Evolutionary conservation across 2,329 filamentous ascomycete genomes (phyloP), one percentile per base, ranked within the genome.

Genomic region (Paecilomyces fulvus): DNA sequence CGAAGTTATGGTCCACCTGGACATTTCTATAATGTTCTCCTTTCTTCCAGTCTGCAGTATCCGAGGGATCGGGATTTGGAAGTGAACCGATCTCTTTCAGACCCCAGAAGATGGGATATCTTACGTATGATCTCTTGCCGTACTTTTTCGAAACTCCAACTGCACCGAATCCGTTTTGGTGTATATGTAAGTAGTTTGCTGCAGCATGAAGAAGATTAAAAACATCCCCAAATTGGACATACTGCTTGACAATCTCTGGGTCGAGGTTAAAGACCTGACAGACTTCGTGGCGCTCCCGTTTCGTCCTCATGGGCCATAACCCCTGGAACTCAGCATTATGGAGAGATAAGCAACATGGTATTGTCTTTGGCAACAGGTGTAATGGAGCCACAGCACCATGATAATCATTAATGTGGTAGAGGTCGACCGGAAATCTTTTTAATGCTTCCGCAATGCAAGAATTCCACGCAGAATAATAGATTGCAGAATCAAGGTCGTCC

Each of bases 321-420:
- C 83, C 83, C 67, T 85, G 83, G 65, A 85, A 85, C 60, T 85
- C 83, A 56, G 83, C 82, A 60, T 85, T 85, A 68, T 85, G 83
- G 11, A 85, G 78, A 2, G 82, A 84, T 14, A 85, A 68, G 61
- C 79, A 82, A 63, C 76, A 77, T 12, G 82, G 82, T 37, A 84
- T 78, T 2, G 79, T 81, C 57, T 78, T 67, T 1, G 83, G 83
- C 2, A 86, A 76, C 9, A 85, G 72, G 65, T 85, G 83, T 0
- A 85, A 72, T n/a, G 83, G 82, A 28, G 83, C 83, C 8, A 80
- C 67, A 8, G 80, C 78, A 55, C 81, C 81, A 60, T 83, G 81
- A 64, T 83, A 83, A 61, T 82, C 81, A 68, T 83, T 83, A 69
- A 83, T 82, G 67, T 83, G 81, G 66, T 83, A 83, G 11, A 83